Evolutionary conservation across 1,284 basidiomycete species (phyloP).

Genomic region (Pseudozyma pruni): DNA sequence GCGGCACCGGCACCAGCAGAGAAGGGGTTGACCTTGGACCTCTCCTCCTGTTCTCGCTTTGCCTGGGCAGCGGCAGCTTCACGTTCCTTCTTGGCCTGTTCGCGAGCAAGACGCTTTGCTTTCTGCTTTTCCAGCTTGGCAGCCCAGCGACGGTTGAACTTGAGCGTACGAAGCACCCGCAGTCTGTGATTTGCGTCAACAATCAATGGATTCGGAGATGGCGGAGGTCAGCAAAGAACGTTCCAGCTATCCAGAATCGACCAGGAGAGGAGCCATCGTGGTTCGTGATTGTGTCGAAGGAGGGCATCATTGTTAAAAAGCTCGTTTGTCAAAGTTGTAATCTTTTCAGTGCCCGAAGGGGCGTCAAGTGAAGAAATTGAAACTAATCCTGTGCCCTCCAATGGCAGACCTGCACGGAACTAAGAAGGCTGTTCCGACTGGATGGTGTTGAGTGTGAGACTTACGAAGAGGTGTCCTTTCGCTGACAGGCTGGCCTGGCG

Average conservation of each 20-base stretch:
- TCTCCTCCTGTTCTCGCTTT: conserved; percentile 44
- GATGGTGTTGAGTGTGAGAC: conserved; percentile 10
- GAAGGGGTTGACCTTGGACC: conserved; percentile 53
- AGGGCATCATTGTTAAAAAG: conserved; percentile 67
- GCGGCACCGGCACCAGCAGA: conserved; percentile 18
- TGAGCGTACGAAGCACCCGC: conserved; percentile 61
- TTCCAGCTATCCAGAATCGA: background rate
- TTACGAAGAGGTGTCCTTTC: conserved; percentile 55
- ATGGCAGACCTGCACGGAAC: background rate
- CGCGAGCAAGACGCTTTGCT: conserved; percentile 21
- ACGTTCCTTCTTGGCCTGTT: conserved; percentile 42
- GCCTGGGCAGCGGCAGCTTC: conserved; percentile 35
- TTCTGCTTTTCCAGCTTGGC: conserved; percentile 65
- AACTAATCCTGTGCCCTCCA: conserved; percentile 61
- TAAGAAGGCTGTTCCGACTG: background rate
- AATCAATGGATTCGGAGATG: conserved; percentile 1
- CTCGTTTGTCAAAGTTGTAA: conserved; percentile 66
- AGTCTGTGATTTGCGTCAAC: conserved; percentile 53
- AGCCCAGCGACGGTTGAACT: conserved; percentile 65
- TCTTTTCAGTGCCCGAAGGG: conserved; percentile 59
- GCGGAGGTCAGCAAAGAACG: conserved; percentile 8
- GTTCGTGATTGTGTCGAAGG: background rate
- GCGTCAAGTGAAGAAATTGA: conserved; percentile 68
- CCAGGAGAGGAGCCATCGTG: conserved; percentile 19
- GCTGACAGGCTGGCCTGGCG: conserved; percentile 58